Percentiles rank a stretch among this genome's conserved stretches.
These are phyloP conservation scores for Tolypocladium nubicola DNA, from an alignment of 2,329 filamentous ascomycete species.

Conservation along the genomic window DNA sequence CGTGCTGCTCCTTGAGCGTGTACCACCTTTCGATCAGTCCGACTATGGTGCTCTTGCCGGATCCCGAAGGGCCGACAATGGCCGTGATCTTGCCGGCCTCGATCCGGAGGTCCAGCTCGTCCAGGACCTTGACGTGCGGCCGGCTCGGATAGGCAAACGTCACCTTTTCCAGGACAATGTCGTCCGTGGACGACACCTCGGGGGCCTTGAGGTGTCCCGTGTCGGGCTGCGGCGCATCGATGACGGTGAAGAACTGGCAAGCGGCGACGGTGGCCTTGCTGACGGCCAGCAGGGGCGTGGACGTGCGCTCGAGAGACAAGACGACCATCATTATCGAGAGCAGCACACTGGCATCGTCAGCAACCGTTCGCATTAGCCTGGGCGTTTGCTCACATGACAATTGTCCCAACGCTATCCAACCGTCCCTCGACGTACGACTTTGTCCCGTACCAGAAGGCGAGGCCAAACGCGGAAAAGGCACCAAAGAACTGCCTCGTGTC, in stretches of 20 bases:
- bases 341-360: slow-evolving; percentile 25
- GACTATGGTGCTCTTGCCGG: slow-evolving; percentile 65
- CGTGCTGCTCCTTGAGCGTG: slow-evolving; percentile 41
- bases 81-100: slow-evolving; percentile 58
- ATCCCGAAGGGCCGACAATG: slow-evolving; percentile 63
- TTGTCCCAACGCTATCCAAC: slow-evolving; percentile 37
- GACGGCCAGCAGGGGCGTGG: slow-evolving; percentile 47
- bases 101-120: slow-evolving; percentile 47
- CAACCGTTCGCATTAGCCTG: not conserved
- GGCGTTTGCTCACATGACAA: slow-evolving; percentile 37
- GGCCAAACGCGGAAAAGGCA: slow-evolving; percentile 39
- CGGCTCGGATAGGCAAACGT: slow-evolving; percentile 64
- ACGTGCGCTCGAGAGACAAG: slow-evolving; percentile 44
- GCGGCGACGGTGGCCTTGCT: slow-evolving; percentile 47
- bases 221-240: slow-evolving; percentile 32
- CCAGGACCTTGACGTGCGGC: slow-evolving; percentile 52
- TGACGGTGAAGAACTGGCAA: slow-evolving; percentile 46
- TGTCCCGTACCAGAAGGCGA: slow-evolving; percentile 54
- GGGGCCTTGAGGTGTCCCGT: slow-evolving; percentile 24
- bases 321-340: slow-evolving; percentile 50
- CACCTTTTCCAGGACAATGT: slow-evolving; percentile 46
- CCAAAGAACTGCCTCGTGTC: slow-evolving; percentile 35
- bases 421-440: slow-evolving; percentile 35
- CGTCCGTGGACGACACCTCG: slow-evolving; percentile 25
- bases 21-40: slow-evolving; percentile 66